Base-by-base conservation (phyloP, 257 asterid genomes). In the Lycium ferocissimum region DNA sequence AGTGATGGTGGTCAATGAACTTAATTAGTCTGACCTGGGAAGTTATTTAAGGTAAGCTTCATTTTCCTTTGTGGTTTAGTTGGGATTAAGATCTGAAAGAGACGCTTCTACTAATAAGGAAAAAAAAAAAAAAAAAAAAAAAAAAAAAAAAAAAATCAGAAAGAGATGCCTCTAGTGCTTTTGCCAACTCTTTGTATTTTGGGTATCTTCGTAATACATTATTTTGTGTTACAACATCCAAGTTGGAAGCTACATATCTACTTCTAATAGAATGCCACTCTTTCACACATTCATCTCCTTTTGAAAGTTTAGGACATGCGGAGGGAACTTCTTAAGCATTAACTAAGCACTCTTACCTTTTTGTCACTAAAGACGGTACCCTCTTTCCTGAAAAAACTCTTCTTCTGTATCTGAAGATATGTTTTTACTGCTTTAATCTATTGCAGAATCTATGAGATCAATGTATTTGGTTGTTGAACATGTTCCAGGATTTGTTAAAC, bases 381-480 rank as follows among this genome's bases (percentile, higher is more conserved):
- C 37, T 9, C 58, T 72, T n/a, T 72, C 10, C 40, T 40, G 1
- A 1, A 1, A 11, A 51, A 45, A 20, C 18, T 45, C 11, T 37
- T 9, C n/a, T 73, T 73, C 18, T 47, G 10, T 58, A 73, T 73
- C 26, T 47, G 56, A 10, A 47, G 58, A 45, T 73, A 47, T 6
- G 0, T 18, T 73, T 40, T 45, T 45, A 47, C 80, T 73, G 17
- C 80, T 70, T n/a, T n/a, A 47, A 47, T 20, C 40, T 73, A 47
- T 72, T 6, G 17, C 61, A 45, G 80, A 73, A 73, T 12, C 80
- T n/a, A 2, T 3, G 57, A n/a, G 40, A 45, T 73, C 58, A 11
- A n/a, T 72, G 58, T n/a, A 12, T 9, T n/a, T n/a, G 38, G 80
- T 73, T 45, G 80, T n/a, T 45, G 80, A 73, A n/a, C 38, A 47